These are phyloP conservation scores for Pittosporum tobira DNA, from an alignment of 129 eudicot species.

Conservation along the genomic window DNA sequence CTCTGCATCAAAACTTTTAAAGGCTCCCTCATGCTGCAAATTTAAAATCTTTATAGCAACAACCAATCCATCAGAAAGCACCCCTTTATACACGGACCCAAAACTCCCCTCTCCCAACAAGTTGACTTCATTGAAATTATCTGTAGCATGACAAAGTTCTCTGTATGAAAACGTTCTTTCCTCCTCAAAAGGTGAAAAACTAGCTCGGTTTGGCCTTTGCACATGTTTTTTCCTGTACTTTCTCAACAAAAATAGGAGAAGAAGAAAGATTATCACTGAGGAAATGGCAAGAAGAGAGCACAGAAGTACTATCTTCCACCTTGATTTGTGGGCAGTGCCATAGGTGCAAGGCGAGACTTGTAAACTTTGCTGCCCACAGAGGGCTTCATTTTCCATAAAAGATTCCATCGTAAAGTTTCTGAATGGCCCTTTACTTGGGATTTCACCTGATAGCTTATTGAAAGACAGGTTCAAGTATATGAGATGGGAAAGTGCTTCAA, in stretches of 20 bases:
- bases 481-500: slow-evolving; percentile 10
- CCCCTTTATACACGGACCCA: slow-evolving; percentile 10
- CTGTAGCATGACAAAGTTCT: slow-evolving; percentile 10
- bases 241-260: neutral
- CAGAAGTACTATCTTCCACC: neutral
- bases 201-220: neutral
- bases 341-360: neutral
- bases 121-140: slow-evolving; percentile 5
- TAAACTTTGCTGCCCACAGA: slow-evolving; percentile 4
- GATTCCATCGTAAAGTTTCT: slow-evolving; percentile 4
- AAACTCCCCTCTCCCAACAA: slow-evolving; percentile 8
- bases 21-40: slow-evolving; percentile 8
- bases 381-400: slow-evolving; percentile 1
- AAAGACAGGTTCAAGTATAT: slow-evolving; percentile 6
- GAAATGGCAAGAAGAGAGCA: neutral
- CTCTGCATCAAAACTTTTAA: slow-evolving; percentile 13
- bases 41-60: slow-evolving; percentile 12
- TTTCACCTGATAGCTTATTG: slow-evolving; percentile 10
- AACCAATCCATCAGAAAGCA: neutral
- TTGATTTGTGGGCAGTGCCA: neutral
- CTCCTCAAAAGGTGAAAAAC: neutral
- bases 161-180: neutral
- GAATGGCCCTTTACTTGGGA: slow-evolving; percentile 10
- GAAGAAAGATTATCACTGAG: neutral
- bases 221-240: neutral